Evolutionary conservation across 2,329 filamentous ascomycete genomes (phyloP).

Genomic region (Keithomyces neogunnii): DNA sequence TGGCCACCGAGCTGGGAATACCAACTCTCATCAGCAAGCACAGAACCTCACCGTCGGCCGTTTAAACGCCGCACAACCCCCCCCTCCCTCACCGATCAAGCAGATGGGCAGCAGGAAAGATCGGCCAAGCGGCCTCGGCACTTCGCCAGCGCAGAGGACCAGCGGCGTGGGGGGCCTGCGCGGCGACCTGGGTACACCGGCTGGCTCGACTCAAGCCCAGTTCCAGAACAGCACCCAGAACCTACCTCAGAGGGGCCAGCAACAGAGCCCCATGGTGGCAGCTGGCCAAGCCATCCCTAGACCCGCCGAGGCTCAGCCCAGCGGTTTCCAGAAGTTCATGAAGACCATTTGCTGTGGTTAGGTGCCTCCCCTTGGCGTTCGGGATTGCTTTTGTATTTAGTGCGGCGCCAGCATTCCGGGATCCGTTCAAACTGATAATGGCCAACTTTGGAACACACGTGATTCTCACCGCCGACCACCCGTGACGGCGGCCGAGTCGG

Average conservation of each 20-base stretch:
- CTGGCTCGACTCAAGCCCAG: conserved; percentile 88
- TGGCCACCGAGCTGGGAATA: conserved; percentile 57
- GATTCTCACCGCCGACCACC: background rate
- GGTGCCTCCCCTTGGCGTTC: conserved; percentile 18
- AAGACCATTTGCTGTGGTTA: conserved; percentile 87
- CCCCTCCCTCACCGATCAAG: conserved; percentile 77
- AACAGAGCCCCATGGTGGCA: conserved; percentile 49
- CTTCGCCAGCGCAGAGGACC: conserved; percentile 65
- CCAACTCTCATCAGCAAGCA: conserved; percentile 54
- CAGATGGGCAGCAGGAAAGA: conserved; percentile 66
- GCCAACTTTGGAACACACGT: background rate
- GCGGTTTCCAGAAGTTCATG: conserved; percentile 85
- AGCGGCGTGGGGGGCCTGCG: conserved; percentile 65
- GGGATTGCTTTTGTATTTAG: conserved; percentile 21
- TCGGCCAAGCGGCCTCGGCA: conserved; percentile 71
- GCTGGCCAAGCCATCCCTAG: conserved; percentile 46
- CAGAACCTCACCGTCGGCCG: conserved; percentile 67
- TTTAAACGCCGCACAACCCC: conserved; percentile 92
- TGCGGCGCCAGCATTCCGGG: conserved; percentile 18
- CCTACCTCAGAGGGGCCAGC: conserved; percentile 57
- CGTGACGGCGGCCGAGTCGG: background rate
- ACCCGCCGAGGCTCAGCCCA: conserved; percentile 62
- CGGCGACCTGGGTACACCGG: conserved; percentile 67
- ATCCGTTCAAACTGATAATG: conserved; percentile 5
- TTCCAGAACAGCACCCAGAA: conserved; percentile 95